Conservation (phyloP, 208 protist species). For the Leishmania aethiopica region DNA sequence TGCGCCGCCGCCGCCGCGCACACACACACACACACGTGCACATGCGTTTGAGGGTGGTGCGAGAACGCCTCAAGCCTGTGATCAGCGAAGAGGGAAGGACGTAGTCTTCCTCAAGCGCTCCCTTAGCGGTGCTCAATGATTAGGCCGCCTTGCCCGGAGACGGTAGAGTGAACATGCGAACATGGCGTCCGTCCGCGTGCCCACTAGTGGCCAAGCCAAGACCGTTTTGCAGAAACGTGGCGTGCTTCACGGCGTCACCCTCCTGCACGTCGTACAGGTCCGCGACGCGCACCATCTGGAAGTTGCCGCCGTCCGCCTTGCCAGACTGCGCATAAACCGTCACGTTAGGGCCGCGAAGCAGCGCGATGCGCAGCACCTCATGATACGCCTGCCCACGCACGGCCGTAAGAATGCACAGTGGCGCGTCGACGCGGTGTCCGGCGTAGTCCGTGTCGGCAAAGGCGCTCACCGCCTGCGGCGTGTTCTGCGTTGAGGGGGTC, state of each 20-base stretch:
- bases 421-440: slow-evolving; percentile 40
- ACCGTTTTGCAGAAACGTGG: slow-evolving; percentile 58
- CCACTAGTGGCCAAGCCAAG: slow-evolving; percentile 69
- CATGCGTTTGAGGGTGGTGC: neutral
- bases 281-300: slow-evolving; percentile 44
- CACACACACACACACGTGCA: neutral
- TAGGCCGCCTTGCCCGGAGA: slow-evolving; percentile 6
- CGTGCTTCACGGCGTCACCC: slow-evolving; percentile 46
- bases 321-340: slow-evolving; percentile 56
- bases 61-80: neutral
- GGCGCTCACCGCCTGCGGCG: slow-evolving; percentile 39
- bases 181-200: slow-evolving; percentile 48
- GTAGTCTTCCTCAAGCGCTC: neutral
- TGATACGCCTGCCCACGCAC: slow-evolving; percentile 66
- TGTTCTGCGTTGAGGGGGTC: slow-evolving; percentile 32
- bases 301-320: slow-evolving; percentile 33
- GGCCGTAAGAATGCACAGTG: slow-evolving; percentile 47
- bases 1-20: neutral
- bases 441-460: slow-evolving; percentile 66
- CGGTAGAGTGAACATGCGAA: slow-evolving; percentile 59
- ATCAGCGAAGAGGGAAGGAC: neutral
- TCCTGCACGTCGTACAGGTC: slow-evolving; percentile 60
- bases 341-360: slow-evolving; percentile 44
- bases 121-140: neutral
- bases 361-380: slow-evolving; percentile 58